Conservation (phyloP, 2,329 filamentous ascomycete species). For the Aspergillus ruber region DNA sequence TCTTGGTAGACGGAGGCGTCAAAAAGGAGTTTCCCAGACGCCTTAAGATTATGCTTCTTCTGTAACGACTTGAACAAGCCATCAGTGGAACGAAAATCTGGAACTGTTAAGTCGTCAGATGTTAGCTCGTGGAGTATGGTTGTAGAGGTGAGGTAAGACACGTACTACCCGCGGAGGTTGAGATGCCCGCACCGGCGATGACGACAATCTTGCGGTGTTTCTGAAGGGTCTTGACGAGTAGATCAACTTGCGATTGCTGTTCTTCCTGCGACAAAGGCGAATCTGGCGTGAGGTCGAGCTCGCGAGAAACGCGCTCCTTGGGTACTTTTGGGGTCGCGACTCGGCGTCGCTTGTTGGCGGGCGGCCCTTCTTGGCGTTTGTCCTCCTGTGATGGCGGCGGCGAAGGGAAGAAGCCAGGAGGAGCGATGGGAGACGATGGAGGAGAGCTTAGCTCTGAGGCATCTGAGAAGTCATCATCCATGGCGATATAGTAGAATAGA, state of each 20-base stretch:
- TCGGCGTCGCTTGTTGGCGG: conserved; percentile 69
- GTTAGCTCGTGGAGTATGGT: not conserved
- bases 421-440: conserved; percentile 33
- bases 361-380: conserved; percentile 54
- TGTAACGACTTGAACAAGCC: conserved; percentile 83
- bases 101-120: conserved; percentile 51
- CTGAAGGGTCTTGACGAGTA: conserved; percentile 66
- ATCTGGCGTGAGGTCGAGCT: conserved; percentile 59
- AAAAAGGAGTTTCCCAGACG: conserved; percentile 91
- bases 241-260: conserved; percentile 59
- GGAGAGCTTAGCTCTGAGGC: conserved; percentile 38
- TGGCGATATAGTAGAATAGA: conserved; percentile 6
- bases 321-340: conserved; percentile 42
- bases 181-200: conserved; percentile 93
- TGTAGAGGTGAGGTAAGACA: conserved; percentile 24
- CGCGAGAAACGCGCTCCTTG: conserved; percentile 70
- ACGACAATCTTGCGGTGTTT: conserved; percentile 96
- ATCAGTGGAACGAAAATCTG: conserved; percentile 87
- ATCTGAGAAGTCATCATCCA: conserved; percentile 28
- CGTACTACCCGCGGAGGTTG: conserved; percentile 86
- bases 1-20: conserved; percentile 97
- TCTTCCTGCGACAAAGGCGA: conserved; percentile 32
- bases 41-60: conserved; percentile 81
- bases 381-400: conserved; percentile 40
- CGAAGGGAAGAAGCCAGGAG: conserved; percentile 34